Evolutionary conservation across 1,284 basidiomycete species (phyloP).

Genomic region (Calocybe gambosa): DNA sequence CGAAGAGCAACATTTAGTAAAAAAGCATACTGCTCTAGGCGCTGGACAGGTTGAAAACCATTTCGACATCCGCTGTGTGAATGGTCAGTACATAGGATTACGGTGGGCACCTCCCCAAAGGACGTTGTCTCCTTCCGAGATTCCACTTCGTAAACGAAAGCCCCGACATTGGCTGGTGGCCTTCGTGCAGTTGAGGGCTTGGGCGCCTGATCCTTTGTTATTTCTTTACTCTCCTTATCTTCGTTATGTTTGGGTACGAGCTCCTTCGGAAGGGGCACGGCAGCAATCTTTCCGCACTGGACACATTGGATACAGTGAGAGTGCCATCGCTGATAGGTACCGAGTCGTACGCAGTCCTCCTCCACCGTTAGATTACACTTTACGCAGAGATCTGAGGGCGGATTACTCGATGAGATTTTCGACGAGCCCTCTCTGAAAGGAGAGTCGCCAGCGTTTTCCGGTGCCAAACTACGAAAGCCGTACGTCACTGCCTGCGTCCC

Average conservation of each 20-base stretch:
- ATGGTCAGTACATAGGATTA: conserved; percentile 78
- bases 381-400: conserved; percentile 86
- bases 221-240: conserved; percentile 33
- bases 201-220: conserved; percentile 41
- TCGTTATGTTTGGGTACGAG: conserved; percentile 30
- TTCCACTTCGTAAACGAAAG: conserved; percentile 71
- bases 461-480: conserved; percentile 84
- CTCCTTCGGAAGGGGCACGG: conserved; percentile 53
- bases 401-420: conserved; percentile 52
- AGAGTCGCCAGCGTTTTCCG: conserved; percentile 83
- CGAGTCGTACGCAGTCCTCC: conserved; percentile 92
- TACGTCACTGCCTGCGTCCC: conserved; percentile 81
- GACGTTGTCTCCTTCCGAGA: conserved; percentile 58
- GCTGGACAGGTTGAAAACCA: conserved; percentile 89
- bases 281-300: conserved; percentile 75
- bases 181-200: conserved; percentile 62
- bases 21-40: conserved; percentile 97
- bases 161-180: conserved; percentile 70
- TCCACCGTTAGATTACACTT: conserved; percentile 89
- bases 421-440: conserved; percentile 57
- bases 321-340: conserved; percentile 96
- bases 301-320: conserved; percentile 84
- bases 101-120: conserved; percentile 63
- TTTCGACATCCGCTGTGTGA: conserved; percentile 55
- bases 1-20: conserved; percentile 93